Base-by-base conservation (phyloP, 345 rosid genomes). In the Psidium friedrichsthalianum region DNA sequence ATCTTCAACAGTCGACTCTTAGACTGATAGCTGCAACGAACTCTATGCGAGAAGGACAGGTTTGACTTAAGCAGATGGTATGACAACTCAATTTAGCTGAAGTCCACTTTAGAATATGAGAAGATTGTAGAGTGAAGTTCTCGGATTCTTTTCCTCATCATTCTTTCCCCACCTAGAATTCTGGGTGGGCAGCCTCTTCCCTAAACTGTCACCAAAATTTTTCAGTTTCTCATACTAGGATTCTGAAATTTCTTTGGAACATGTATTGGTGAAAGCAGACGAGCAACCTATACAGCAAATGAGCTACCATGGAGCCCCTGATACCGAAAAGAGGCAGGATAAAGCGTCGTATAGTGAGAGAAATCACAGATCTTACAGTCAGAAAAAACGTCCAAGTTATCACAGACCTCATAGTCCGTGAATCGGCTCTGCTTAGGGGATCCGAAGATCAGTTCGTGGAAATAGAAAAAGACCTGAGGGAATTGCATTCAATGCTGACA, bases 271-370 rank as follows among this genome's bases (percentile, higher is more conserved):
- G 61, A 57, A 24, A 6, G 61, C 6, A 57, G n/a, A 57, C 24
- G 61, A 57, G n/a, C 58, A 55, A 56, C 6, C 6, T 4, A 24
- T 25, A 1, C 59, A 24, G 27, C 25, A 56, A 25, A 56, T 2
- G 61, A 0, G 61, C 27, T 22, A n/a, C 61, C 61, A 57, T 57
- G 61, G 61, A 57, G 61, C 3, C 61, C 27, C 61, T 2, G 61
- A 57, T 57, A 0, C 29, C 3, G 0, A 57, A 57, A 57, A 57
- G 61, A 57, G 61, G 61, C 0, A 5, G 13, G n/a, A 9, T 56
- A 3, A 1, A 0, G 59, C 2, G 1, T 22, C 5, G 0, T 3
- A 3, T 9, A 5, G 2, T 24, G 6, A 57, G 27, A 57, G 61
- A 57, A 24, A 56, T 56, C 59, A 5, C 27, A 24, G 59, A 56